A percentile compares a stretch with the other conserved stretches of the same genome.
phyloP scores from a whole-genome alignment of 257 asterid species.

The Vinca minor region DNA sequence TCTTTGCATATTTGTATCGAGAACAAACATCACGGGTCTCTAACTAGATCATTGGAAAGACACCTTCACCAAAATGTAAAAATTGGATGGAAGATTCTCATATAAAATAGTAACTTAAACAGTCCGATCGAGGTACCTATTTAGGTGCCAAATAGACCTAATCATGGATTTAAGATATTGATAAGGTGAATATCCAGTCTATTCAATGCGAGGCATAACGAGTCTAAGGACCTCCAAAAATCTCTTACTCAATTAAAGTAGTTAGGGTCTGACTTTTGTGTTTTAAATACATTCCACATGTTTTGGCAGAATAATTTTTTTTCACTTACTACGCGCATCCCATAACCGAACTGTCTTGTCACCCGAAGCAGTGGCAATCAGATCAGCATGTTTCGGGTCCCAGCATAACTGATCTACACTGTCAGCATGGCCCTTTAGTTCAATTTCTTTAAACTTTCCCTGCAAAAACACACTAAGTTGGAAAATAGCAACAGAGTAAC shows the following conservation, averaged over 20 bases:
- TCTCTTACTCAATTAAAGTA: neutral
- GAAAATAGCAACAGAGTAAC: neutral
- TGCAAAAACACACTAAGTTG: constrained; percentile 21
- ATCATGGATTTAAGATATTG: too few relatives aligned
- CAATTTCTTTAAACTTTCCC: constrained; percentile 88
- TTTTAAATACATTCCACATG: too few relatives aligned
- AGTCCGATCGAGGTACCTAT: too few relatives aligned
- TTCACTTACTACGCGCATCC: constrained; percentile 96
- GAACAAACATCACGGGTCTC: neutral
- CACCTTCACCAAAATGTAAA: constrained; percentile 1
- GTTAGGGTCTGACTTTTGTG: neutral
- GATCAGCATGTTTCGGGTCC: constrained; percentile 96
- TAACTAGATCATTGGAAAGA: too few relatives aligned
- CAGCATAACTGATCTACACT: constrained; percentile 99
- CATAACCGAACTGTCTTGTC: constrained; percentile 96
- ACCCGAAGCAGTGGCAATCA: constrained; percentile 97
- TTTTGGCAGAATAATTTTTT: neutral
- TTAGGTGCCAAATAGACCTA: too few relatives aligned
- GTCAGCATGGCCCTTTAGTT: constrained; percentile 88
- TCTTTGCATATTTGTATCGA: neutral
- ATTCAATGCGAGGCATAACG: too few relatives aligned
- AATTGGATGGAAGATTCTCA: neutral
- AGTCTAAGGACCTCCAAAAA: too few relatives aligned
- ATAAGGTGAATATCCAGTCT: too few relatives aligned
- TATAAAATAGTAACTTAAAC: neutral